Base-by-base conservation (phyloP, 1,284 basidiomycete genomes). In the Ustilago cynodontis region DNA sequence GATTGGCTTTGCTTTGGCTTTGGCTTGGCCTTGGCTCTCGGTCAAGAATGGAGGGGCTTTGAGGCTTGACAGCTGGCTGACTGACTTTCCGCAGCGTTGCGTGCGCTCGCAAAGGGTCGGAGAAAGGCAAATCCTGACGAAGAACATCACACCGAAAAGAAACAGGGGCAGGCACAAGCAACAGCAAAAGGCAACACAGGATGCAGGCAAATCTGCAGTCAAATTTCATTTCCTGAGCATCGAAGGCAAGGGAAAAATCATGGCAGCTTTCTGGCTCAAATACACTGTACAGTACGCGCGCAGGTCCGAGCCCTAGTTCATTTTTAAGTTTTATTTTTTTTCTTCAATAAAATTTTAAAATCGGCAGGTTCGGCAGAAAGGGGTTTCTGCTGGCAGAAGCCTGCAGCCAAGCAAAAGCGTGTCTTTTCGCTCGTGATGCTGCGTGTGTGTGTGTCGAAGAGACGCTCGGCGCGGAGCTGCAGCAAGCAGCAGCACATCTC, bases 171-270 rank as follows among this genome's bases (percentile, higher is more conserved):
- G 43, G 47, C 47, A 45, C 8, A 37, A 14, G 7, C 7, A 9
- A 37, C 9, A 37, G 35, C 11, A 11, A 11, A 13, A 10, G 35
- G 14, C 35, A 37, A 3, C 14, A 37, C 43, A 22, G 22, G 10
- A 45, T 13, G 39, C 8, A n/a, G 24, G 24, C 22, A 49, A 49
- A 16, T 7, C 24, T 26, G n/a, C 41, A 43, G 47, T 49, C 24
- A 26, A n/a, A 49, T 55, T 55, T 55, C 53, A 55, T 55, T n/a
- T 55, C 53, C 53, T 41, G 53, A 55, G 29, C 53, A 55, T 55
- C 53, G 53, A 39, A 55, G 22, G 13, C 3, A 33, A 26, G 22
- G 13, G 10, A 33, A 26, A 29, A 14, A 33, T 6, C 5, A 33
- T 33, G 31, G 31, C 31, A 39, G 54, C 54, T 45, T 20, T 35